phyloP scores from a whole-genome alignment of 495 filamentous ascomycete species.

The Xylaria flabelliformis region DNA sequence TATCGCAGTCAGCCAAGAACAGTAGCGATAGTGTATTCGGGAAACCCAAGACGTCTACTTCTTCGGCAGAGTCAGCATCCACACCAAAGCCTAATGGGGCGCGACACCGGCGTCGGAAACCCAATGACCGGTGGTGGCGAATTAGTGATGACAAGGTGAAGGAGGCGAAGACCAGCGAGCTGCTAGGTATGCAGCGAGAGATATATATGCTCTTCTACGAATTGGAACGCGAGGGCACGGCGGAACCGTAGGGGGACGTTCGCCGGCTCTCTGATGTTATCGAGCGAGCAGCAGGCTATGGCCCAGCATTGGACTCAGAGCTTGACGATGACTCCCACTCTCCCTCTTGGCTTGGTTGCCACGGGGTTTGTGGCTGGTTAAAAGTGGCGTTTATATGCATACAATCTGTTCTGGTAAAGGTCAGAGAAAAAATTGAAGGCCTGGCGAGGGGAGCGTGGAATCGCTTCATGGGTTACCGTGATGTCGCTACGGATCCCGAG shows the following conservation, averaged over 20 bases:
- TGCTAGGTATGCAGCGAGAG: conserved; percentile 91
- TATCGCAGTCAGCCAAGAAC: conserved; percentile 41
- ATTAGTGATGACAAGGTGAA: conserved; percentile 98
- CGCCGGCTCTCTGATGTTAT: conserved; percentile 32
- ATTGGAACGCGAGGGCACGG: conserved; percentile 57
- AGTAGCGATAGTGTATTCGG: conserved; percentile 32
- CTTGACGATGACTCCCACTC: conserved; percentile 10
- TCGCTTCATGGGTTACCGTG: conserved; percentile 32
- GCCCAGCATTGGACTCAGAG: conserved; percentile 24
- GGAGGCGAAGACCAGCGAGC: conserved; percentile 88
- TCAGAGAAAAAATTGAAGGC: conserved; percentile 1
- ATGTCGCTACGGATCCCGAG: not conserved
- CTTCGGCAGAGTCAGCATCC: conserved; percentile 20
- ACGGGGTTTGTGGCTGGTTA: conserved; percentile 17
- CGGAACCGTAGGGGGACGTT: conserved; percentile 36
- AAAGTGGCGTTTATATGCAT: conserved; percentile 21
- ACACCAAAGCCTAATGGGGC: conserved; percentile 46
- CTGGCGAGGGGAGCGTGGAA: conserved; percentile 25
- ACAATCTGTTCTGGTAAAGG: not conserved
- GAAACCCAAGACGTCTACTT: conserved; percentile 37
- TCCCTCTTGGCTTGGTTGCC: conserved; percentile 14
- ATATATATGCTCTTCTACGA: conserved; percentile 98
- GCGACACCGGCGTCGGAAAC: conserved; percentile 55
- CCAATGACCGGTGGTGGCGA: conserved; percentile 89
- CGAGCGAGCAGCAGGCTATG: conserved; percentile 23